phyloP scores from a whole-genome alignment of 768 basidiomycete species.

The Strobilomyces dryophilus region DNA sequence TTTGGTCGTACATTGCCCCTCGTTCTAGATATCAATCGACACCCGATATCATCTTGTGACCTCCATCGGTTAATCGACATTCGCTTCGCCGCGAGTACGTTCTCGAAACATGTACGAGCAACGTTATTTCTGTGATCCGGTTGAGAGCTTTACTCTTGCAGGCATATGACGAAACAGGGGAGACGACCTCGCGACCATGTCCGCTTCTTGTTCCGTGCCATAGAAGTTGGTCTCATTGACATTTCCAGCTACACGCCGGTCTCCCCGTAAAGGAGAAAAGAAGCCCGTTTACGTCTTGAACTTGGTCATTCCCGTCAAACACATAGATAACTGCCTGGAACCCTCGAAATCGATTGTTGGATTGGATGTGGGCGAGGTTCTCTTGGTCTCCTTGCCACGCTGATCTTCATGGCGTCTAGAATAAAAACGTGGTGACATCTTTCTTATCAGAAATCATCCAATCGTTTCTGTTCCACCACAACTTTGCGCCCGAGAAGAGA shows the following conservation, averaged over 20 bases:
- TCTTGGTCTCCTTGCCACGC: conserved; percentile 10
- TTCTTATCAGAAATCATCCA: conserved; percentile 59
- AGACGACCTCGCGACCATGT: conserved; percentile 32
- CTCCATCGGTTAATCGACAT: conserved; percentile 66
- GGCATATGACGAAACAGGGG: conserved; percentile 68
- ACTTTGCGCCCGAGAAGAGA: conserved; percentile 40
- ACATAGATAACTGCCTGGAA: conserved; percentile 76
- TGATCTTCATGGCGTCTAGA: conserved; percentile 36
- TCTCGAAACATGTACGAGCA: conserved; percentile 62
- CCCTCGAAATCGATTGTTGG: conserved; percentile 70
- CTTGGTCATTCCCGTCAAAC: conserved; percentile 56
- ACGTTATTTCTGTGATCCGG: neutral
- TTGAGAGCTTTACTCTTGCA: conserved; percentile 27
- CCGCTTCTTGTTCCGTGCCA: conserved; percentile 9
- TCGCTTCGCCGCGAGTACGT: conserved; percentile 63
- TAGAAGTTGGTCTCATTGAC: conserved; percentile 9
- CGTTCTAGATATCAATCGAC: conserved; percentile 70
- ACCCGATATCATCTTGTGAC: conserved; percentile 61
- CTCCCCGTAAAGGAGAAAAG: conserved; percentile 76
- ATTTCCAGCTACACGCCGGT: conserved; percentile 52
- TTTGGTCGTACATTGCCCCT: neutral
- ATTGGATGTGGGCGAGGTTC: conserved; percentile 50
- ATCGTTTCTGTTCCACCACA: conserved; percentile 60
- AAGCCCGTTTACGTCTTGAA: conserved; percentile 83
- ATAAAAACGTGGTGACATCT: conserved; percentile 48